phyloP scores from a whole-genome alignment of 208 protist genomes.

The Angomonas deanei region DNA sequence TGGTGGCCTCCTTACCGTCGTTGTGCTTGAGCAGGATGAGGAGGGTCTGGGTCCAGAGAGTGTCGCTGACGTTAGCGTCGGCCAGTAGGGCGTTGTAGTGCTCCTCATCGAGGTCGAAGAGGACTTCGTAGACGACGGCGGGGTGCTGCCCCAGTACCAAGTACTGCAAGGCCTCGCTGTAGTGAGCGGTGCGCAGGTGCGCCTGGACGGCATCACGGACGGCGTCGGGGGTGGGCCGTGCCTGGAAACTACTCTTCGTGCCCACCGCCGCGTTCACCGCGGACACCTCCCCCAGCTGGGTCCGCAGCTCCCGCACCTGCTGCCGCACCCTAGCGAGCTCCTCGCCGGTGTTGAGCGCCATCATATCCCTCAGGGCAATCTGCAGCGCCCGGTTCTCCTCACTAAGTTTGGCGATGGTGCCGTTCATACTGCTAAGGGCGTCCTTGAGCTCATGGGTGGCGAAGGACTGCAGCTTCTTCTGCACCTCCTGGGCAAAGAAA shows the following conservation, averaged over 20 bases:
- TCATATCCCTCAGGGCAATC: constrained; percentile 41
- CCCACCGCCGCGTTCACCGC: constrained; percentile 10
- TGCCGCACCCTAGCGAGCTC: constrained; percentile 23
- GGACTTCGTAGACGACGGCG: constrained; percentile 18
- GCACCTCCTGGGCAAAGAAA: constrained; percentile 48
- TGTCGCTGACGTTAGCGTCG: constrained; percentile 23
- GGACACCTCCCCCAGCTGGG: constrained; percentile 12
- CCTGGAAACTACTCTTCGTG: neutral
- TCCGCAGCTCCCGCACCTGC: constrained; percentile 53
- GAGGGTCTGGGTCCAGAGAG: constrained; percentile 30
- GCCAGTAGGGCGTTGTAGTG: neutral
- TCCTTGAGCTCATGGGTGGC: constrained; percentile 48
- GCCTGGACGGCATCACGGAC: constrained; percentile 41
- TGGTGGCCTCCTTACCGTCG: constrained; percentile 18
- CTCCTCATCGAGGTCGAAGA: constrained; percentile 19
- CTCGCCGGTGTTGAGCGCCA: constrained; percentile 33
- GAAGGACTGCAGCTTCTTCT: constrained; percentile 39
- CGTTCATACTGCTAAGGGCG: constrained; percentile 38
- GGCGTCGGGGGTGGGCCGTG: constrained; percentile 44
- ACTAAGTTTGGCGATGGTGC: constrained; percentile 33
- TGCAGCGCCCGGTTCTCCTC: constrained; percentile 67
- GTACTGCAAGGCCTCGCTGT: constrained; percentile 31
- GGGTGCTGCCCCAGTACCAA: constrained; percentile 21
- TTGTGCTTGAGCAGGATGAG: constrained; percentile 31
- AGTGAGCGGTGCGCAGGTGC: constrained; percentile 24